Evolutionary conservation across 2,329 filamentous ascomycete species (phyloP), one percentile per base, ranked within the genome.

Genomic region (Cercospora sp.): DNA sequence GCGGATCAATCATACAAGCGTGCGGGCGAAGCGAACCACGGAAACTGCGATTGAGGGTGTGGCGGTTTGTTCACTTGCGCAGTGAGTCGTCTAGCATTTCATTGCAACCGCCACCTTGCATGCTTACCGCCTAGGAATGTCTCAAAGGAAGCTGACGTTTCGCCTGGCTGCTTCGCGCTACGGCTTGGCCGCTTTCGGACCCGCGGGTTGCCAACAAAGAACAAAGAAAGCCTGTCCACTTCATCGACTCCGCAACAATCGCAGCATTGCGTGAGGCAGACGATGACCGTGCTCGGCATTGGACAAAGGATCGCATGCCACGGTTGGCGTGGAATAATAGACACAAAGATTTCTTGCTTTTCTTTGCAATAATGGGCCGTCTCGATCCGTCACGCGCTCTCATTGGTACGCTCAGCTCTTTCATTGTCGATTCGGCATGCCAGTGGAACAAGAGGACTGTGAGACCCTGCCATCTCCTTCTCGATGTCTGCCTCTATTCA

Each of bases 241-340:
- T 67, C 65, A 62, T 75, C 73, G 68, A 73, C 69, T 73, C 73
- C 72, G 71, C 71, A 73, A 77, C 74, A 77, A 76, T 76, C 72
- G 73, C 72, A 74, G 72, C 68, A 71, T 68, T 71, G 68, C 69
- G 68, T 67, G 68, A 73, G 63, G 67, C 63, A 65, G 65, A 66
- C 69, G 68, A 64, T 66, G 72, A 64, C 74, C 71, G 72, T 72
- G 73, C 73, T 71, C 72, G 72, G 75, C 72, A 74, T 73, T 73
- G 73, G 74, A 77, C 75, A 77, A 76, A 77, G 75, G 70, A 70
- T 55, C 65, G 70, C 74, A 75, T 77, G 72, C 74, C 75, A 75
- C 72, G 65, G 70, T 72, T 69, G 72, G 69, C 71, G 63, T 64
- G 73, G 71, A 60, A 76, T 76, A 77, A 77, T 76, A 74, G 73